Evolutionary conservation across 2,329 filamentous ascomycete genomes (phyloP).

Genomic region (Pseudogymnoascus verrucosus): DNA sequence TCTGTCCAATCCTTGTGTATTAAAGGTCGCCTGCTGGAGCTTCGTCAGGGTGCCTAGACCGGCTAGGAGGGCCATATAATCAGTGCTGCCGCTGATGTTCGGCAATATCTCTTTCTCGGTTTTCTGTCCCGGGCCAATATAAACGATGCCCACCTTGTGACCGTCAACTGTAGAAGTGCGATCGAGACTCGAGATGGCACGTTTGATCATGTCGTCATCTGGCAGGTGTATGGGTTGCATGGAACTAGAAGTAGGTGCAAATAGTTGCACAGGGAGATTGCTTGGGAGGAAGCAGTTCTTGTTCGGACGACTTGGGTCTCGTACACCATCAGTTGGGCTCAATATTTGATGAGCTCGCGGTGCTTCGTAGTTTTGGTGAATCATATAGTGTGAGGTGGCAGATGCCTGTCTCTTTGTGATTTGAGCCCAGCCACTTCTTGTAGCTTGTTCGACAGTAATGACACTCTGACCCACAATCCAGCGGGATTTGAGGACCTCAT

Average conservation of each 20-base stretch:
- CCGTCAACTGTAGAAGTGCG: slow-evolving; percentile 84
- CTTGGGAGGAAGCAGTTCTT: slow-evolving; percentile 62
- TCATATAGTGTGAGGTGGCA: slow-evolving; percentile 45
- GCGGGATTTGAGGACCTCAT: slow-evolving; percentile 56
- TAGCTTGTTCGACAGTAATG: slow-evolving; percentile 65
- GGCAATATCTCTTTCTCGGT: slow-evolving; percentile 76
- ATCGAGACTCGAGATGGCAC: slow-evolving; percentile 77
- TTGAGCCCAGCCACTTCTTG: slow-evolving; percentile 57
- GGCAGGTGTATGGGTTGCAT: slow-evolving; percentile 70
- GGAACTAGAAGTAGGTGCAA: slow-evolving; percentile 40
- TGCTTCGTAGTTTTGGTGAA: slow-evolving; percentile 52
- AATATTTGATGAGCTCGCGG: slow-evolving; percentile 49
- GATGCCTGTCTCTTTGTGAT: slow-evolving; percentile 65
- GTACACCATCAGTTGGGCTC: slow-evolving; percentile 39
- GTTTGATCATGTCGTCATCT: slow-evolving; percentile 41
- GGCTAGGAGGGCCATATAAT: slow-evolving; percentile 80
- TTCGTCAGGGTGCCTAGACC: slow-evolving; percentile 74
- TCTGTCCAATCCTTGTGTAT: slow-evolving; percentile 84
- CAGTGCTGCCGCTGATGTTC: slow-evolving; percentile 77
- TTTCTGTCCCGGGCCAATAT: slow-evolving; percentile 80
- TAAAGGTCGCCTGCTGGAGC: slow-evolving; percentile 77
- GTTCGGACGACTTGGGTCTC: slow-evolving; percentile 43
- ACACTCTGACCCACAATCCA: slow-evolving; percentile 70
- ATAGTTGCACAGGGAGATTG: slow-evolving; percentile 62
- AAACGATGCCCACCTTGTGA: slow-evolving; percentile 91